Conservation (phyloP, 2,329 filamentous ascomycete genomes). For the Diaporthe sp. region DNA sequence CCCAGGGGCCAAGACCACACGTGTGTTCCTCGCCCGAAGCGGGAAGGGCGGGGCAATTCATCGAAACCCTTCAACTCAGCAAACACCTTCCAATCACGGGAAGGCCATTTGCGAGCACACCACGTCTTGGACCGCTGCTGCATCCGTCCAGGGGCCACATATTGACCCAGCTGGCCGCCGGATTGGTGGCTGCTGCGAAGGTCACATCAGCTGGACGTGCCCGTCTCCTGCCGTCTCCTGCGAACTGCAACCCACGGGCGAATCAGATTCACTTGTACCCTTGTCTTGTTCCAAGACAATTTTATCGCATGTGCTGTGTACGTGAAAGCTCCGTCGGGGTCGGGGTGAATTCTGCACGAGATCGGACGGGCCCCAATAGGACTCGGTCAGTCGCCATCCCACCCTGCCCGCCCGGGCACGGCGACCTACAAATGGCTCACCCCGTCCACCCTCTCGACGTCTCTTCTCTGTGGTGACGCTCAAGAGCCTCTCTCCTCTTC, state of each 20-base stretch:
- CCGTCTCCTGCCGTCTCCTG: not conserved
- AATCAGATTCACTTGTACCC: conserved; percentile 29
- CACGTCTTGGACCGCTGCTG: not conserved
- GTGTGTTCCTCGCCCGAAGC: conserved; percentile 5
- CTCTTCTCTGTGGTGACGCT: not conserved
- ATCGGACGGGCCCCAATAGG: not conserved
- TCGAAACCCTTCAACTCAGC: not conserved
- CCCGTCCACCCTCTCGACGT: not conserved
- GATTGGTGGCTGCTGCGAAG: not conserved
- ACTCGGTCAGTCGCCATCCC: not conserved
- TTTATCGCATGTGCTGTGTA: not conserved
- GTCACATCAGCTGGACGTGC: conserved; percentile 14
- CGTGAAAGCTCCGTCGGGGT: not conserved
- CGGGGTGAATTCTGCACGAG: not conserved
- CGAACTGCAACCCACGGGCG: conserved; percentile 12
- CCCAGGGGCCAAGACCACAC: conserved; percentile 16
- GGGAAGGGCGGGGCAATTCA: not conserved
- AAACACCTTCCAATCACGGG: conserved; percentile 27
- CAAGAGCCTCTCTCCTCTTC: not conserved
- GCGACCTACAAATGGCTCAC: conserved; percentile 17
- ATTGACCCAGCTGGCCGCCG: not conserved
- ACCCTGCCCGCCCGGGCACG: not conserved
- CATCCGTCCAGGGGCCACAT: not conserved
- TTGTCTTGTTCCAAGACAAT: not conserved
- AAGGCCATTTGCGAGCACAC: not conserved